A percentile compares a stretch with the other conserved stretches of the same genome.
Evolutionary conservation across 306 rosid species (phyloP).

Genomic region (Purshia tridentata): DNA sequence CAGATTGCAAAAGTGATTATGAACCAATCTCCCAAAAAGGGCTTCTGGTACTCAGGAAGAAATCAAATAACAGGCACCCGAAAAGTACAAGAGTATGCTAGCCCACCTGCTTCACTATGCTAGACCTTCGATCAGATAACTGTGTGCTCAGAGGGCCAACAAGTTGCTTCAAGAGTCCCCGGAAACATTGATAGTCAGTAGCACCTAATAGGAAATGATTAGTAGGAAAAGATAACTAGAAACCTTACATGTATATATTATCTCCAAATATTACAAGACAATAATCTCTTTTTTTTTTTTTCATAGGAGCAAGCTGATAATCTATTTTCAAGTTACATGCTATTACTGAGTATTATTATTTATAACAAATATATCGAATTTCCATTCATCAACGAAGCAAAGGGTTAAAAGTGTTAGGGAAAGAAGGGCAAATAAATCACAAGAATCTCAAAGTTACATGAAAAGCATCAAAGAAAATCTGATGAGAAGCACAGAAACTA

Average conservation of each 20-base stretch:
- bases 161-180: conserved; percentile 90
- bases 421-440: not conserved
- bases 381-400: not conserved
- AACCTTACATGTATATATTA: not conserved
- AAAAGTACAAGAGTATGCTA: conserved; percentile 19
- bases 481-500: not conserved
- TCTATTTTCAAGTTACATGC: not conserved
- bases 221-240: conserved; percentile 14
- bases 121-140: conserved; percentile 96
- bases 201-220: conserved; percentile 61
- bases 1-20: conserved; percentile 5
- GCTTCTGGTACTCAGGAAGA: conserved; percentile 10
- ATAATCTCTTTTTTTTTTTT: too few relatives aligned
- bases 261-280: not conserved
- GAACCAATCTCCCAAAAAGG: conserved; percentile 8
- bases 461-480: not conserved
- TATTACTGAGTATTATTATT: not conserved
- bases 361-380: not conserved
- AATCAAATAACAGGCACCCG: conserved; percentile 20
- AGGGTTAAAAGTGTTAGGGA: not conserved
- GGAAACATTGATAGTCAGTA: conserved; percentile 78
- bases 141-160: conserved; percentile 86
- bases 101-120: conserved; percentile 92
- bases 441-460: not conserved
- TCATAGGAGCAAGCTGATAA: not conserved